Evolutionary conservation across 2,329 filamentous ascomycete genomes (phyloP).

Genomic region (Aspergillus sp.): DNA sequence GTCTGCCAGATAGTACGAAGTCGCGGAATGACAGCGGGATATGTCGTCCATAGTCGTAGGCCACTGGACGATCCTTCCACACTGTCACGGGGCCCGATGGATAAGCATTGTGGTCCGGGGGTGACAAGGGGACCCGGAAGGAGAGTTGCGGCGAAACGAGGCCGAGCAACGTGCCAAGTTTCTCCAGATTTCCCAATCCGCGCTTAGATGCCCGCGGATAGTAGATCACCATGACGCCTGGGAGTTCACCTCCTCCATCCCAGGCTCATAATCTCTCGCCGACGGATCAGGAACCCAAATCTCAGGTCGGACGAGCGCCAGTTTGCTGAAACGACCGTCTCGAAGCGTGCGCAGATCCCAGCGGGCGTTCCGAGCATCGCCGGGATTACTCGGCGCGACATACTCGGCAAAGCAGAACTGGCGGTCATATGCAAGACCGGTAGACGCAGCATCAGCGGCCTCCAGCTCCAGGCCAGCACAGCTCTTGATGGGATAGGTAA

Average conservation of each 20-base stretch:
- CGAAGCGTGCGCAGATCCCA: slow-evolving; percentile 36
- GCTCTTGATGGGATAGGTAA: slow-evolving; percentile 76
- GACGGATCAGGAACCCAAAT: slow-evolving; percentile 50
- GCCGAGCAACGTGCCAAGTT: slow-evolving; percentile 19
- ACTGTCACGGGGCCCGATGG: slow-evolving; percentile 40
- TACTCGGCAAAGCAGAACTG: slow-evolving; percentile 72
- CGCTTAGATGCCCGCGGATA: slow-evolving; percentile 27
- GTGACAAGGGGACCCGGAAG: slow-evolving; percentile 46
- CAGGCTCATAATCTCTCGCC: slow-evolving; percentile 32
- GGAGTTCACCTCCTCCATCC: slow-evolving; percentile 40
- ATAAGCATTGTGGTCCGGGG: slow-evolving; percentile 37
- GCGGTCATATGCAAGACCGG: slow-evolving; percentile 69
- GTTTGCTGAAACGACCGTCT: slow-evolving; percentile 43
- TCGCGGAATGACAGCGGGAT: slow-evolving; percentile 40
- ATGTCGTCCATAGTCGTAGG: slow-evolving; percentile 31
- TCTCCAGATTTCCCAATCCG: slow-evolving; percentile 8
- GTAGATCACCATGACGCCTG: slow-evolving; percentile 44
- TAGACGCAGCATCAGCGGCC: slow-evolving; percentile 53
- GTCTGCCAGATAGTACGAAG: slow-evolving; percentile 29
- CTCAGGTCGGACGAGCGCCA: slow-evolving; percentile 59
- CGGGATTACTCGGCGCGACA: slow-evolving; percentile 20
- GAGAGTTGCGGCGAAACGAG: slow-evolving; percentile 31
- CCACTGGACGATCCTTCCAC: slow-evolving; percentile 45
- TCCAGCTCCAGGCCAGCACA: slow-evolving; percentile 67
- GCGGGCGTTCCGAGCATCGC: slow-evolving; percentile 33